Evolutionary conservation across 1,284 basidiomycete genomes (phyloP), one percentile per base, ranked within the genome.

Genomic region (Leccinum solheimii): DNA sequence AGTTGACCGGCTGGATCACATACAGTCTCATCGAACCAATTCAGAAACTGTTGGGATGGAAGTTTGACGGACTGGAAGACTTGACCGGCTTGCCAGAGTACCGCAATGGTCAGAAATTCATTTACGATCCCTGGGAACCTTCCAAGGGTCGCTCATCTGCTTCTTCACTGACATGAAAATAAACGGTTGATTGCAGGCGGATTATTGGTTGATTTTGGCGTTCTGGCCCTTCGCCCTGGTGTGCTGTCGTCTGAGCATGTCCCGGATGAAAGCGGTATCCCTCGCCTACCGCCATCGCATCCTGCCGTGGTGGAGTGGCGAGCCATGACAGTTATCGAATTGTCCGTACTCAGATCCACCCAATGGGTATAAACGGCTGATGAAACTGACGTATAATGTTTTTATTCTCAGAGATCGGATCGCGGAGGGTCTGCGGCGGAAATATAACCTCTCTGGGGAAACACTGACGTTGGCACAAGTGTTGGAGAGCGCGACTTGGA

Each of bases 271-370:
- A 79, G 86, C 21, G 76, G 81, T 34, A 79, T 94, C 59, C 86
- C 90, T 13, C 82, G 83, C 50, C 79, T 92, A 43, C 75, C 81
- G 14, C 83, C 92, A 0, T 89, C 89, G 0, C 93, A 96, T 72
- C 92, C 94, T 0, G 94, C 94, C 5, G 88, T 98, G 57, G 88
- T 98, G 48, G 96, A 98, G 77, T 97, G 96, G 95, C 81, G 97
- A 58, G 95, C 95, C 0, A 83, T 97, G 81, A 98, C 96, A 0
- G 92, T 98, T 43, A 90, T 97, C 62, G 86, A 91, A 70, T 81
- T 98, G 93, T 94, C 69, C 68, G 89, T 80, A 23, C 38, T 58
- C 26, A 51, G 48, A n/a, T 40, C 30, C 53, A 56, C 30, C 63
- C 52, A 49, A 58, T 30, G 50, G 54, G 38, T 40, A 30, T 40